Percentiles rank a stretch among this genome's conserved stretches.
Conservation (phyloP, 306 rosid genomes). For the Gastrolobium bilobum region DNA sequence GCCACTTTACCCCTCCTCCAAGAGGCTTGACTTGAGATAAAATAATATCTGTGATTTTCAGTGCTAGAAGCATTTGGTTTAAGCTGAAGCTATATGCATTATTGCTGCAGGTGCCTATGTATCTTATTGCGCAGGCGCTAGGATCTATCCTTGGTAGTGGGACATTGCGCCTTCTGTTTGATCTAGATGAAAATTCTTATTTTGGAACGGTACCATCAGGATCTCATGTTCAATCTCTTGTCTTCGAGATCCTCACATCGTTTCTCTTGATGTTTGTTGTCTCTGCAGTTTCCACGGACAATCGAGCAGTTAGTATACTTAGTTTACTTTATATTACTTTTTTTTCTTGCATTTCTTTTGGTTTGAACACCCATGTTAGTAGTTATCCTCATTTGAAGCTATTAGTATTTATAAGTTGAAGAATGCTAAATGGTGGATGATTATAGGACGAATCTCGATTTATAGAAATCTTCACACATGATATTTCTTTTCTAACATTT, state of each 20-base stretch:
- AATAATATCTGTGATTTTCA: neutral
- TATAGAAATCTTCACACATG: neutral
- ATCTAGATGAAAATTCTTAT: conserved; percentile 41
- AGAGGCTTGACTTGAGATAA: neutral
- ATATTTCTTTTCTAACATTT: too few relatives aligned
- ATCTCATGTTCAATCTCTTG: conserved; percentile 55
- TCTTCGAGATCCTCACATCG: conserved; percentile 64
- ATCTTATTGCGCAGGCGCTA: conserved; percentile 57
- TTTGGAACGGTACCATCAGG: conserved; percentile 73
- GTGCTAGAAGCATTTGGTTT: neutral
- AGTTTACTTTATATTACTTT: neutral
- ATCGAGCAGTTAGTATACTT: conserved; percentile 65
- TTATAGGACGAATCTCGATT: neutral
- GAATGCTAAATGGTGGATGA: neutral
- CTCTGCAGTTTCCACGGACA: conserved; percentile 81
- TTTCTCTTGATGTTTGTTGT: conserved; percentile 76
- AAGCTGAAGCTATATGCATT: neutral
- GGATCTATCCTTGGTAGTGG: conserved; percentile 78
- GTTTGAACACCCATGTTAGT: neutral
- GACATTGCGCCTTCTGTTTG: conserved; percentile 57
- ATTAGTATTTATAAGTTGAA: neutral
- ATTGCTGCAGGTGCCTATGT: conserved; percentile 65
- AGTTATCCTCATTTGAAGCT: neutral
- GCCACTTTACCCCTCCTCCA: too few relatives aligned
- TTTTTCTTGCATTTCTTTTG: neutral